Conservation (phyloP, 2,329 filamentous ascomycete genomes). For the Calonectria pauciramosa region DNA sequence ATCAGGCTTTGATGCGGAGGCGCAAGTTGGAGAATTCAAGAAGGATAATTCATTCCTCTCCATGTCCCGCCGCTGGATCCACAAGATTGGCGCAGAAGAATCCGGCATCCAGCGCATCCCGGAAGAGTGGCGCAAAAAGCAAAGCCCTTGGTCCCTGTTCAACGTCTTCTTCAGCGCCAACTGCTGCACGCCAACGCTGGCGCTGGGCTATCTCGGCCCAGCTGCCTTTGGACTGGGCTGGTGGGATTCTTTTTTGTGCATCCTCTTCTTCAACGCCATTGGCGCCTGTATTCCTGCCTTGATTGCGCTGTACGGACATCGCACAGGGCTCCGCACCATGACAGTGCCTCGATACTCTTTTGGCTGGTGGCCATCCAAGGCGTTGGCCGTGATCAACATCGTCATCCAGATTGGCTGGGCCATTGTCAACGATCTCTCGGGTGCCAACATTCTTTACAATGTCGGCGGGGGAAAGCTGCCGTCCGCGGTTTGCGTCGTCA, state of each 20-base stretch:
- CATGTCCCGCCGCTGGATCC: background rate
- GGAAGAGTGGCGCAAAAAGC: background rate
- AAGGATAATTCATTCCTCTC: background rate
- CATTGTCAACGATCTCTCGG: background rate
- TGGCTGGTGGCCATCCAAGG: background rate
- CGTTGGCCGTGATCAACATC: background rate
- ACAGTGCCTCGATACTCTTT: background rate
- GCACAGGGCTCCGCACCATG: conserved; percentile 1
- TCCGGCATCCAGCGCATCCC: background rate
- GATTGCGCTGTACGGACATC: background rate
- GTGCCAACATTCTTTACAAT: background rate
- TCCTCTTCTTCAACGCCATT: conserved; percentile 1
- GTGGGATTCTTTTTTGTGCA: conserved; percentile 1
- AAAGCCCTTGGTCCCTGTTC: background rate
- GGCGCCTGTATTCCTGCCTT: background rate
- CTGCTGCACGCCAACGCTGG: background rate
- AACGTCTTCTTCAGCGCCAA: conserved; percentile 1
- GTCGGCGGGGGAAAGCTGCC: background rate
- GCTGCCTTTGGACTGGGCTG: background rate
- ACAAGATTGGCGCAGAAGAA: conserved; percentile 2
- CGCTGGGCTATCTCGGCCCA: background rate
- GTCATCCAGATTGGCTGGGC: conserved; percentile 4
- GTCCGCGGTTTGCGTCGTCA: background rate
- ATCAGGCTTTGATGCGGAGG: background rate
- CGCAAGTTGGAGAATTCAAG: background rate